phyloP scores from a whole-genome alignment of 129 eudicot genomes.

The Glebionis coronaria region DNA sequence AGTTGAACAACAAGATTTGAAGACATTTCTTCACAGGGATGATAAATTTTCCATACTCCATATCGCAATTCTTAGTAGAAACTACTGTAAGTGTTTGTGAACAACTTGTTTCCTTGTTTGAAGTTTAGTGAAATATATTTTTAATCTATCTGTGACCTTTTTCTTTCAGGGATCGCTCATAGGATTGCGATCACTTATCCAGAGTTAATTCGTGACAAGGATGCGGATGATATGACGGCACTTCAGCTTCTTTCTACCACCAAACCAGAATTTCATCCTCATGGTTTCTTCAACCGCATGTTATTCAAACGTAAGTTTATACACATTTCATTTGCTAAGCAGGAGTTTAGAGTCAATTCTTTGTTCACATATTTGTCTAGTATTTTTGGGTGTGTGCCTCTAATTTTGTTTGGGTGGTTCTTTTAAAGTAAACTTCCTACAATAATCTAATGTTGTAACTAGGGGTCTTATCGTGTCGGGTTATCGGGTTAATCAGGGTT shows the following conservation, averaged over 20 bases:
- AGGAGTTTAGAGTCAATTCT: neutral
- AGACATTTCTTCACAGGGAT: slow-evolving; percentile 14
- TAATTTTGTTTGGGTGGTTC: too few species aligned
- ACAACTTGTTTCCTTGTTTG: neutral
- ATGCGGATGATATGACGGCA: slow-evolving; percentile 29
- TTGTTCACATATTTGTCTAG: neutral
- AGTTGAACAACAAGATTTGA: neutral
- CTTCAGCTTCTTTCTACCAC: slow-evolving; percentile 40
- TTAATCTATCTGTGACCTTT: neutral
- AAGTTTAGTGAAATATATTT: neutral
- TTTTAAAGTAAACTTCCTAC: too few species aligned
- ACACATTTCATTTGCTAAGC: too few species aligned
- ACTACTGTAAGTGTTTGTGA: slow-evolving; percentile 27
- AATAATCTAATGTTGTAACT: too few species aligned
- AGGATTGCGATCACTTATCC: slow-evolving; percentile 18
- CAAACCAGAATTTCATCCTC: slow-evolving; percentile 29
- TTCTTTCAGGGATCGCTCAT: slow-evolving; percentile 30
- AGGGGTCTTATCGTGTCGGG: too few species aligned
- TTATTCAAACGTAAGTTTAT: slow-evolving; percentile 8
- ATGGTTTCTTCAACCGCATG: slow-evolving; percentile 9
- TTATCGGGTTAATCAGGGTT: too few species aligned
- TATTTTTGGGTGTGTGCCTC: neutral
- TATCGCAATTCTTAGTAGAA: slow-evolving; percentile 26
- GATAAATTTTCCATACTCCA: slow-evolving; percentile 33
- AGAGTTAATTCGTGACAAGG: slow-evolving; percentile 21